Base-by-base conservation (phyloP, 306 rosid genomes). In the Dicorynia guianensis region DNA sequence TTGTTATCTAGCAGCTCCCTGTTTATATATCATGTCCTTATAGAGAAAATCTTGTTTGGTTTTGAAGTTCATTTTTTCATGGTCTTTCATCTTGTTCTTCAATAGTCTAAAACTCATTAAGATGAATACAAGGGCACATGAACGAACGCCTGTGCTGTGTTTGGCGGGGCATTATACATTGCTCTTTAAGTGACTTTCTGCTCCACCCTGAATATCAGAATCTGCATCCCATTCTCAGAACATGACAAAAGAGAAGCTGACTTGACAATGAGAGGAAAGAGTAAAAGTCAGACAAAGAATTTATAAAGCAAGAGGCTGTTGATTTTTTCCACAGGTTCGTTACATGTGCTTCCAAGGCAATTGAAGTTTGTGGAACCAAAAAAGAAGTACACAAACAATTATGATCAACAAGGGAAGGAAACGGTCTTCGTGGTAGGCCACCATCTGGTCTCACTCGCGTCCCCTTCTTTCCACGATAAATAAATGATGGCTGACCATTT, bases 361-460 rank as follows among this genome's bases (percentile, higher is more conserved):
- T 57, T 18, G 69, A 54, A 80, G 40, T 43, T 30, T 39, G 62
- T 47, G 71, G 58, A 71, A 71, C 30, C 30, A 25, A 87, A 62
- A 69, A 57, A 46, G 47, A 77, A 68, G 89, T 48, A 76, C 69
- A 55, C 14, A 43, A 46, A 55, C 14, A 43, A 46, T 50, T 79
- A 62, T 61, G n/a, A n/a, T 67, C 50, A 79, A 72, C 81, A 39
- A 39, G 39, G 73, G 50, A 63, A 54, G 75, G 83, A 78, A 78
- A 72, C 35, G 79, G 91, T 85, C 89, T 50, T 50, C 35, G 43
- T 65, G 76, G 87, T 84, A 73, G 87, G 85, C 83, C 82, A 71
- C 77, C 75, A 35, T 71, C 75, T 73, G 63, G 76, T 56, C 36
- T 60, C 43, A 12, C 62, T 58, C n/a, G 62, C 10, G 20, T 44